These are phyloP conservation scores for Choricystis sp. DNA, from an alignment of 139 green algal species.

Conservation along the genomic window DNA sequence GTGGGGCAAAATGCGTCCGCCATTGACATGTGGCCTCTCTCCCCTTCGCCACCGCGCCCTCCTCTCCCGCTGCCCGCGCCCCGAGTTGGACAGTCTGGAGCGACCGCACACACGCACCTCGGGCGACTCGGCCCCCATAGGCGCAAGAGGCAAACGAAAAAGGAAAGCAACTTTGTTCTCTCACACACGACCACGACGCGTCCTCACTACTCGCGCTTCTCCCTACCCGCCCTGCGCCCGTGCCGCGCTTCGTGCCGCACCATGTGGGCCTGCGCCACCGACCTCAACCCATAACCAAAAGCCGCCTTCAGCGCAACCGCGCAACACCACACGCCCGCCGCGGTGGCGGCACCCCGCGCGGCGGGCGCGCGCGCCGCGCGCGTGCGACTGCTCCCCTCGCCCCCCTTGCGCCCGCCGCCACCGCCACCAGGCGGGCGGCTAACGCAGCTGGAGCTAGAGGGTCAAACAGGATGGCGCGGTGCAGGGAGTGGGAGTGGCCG, in stretches of 20 bases:
- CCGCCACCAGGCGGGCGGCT: constrained; percentile 35
- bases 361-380: not conserved
- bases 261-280: constrained; percentile 3
- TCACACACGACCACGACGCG: too few species aligned
- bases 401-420: not conserved
- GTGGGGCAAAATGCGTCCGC: too few species aligned
- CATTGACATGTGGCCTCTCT: too few species aligned
- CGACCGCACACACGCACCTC: too few species aligned
- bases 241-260: constrained; percentile 6
- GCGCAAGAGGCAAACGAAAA: too few species aligned
- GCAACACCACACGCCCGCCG: not conserved
- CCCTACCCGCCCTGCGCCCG: too few species aligned
- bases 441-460: constrained; percentile 50
- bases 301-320: constrained; percentile 9
- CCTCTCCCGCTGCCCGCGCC: too few species aligned
- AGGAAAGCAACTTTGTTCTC: too few species aligned
- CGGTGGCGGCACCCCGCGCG: not conserved
- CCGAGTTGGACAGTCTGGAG: too few species aligned
- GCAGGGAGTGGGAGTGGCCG: constrained; percentile 40
- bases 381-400: not conserved
- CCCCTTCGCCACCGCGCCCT: too few species aligned
- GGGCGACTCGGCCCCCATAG: too few species aligned
- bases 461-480: constrained; percentile 42
- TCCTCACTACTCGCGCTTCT: too few species aligned
- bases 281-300: constrained; percentile 10